These are phyloP conservation scores for Morella rubra DNA, from an alignment of 306 rosid species.

Conservation along the genomic window DNA sequence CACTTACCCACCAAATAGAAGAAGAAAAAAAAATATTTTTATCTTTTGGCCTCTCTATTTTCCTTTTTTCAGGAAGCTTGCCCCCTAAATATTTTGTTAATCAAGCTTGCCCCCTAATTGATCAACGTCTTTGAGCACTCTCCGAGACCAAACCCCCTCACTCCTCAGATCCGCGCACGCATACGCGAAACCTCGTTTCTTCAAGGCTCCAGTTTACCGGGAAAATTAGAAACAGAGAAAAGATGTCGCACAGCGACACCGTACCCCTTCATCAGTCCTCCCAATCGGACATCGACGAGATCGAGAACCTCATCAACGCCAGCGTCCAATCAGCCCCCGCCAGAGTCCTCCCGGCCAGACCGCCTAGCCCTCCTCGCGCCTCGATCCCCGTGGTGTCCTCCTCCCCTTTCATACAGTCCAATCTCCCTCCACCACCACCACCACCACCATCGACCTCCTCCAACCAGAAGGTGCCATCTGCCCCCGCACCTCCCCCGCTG, in stretches of 20 bases:
- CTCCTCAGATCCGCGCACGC: constrained; percentile 3
- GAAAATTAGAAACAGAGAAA: constrained; percentile 5
- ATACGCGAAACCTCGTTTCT: background rate
- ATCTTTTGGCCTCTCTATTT: no score
- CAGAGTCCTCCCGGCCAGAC: constrained; percentile 67
- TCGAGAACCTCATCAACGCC: constrained; percentile 88
- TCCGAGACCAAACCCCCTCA: background rate
- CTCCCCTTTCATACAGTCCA: constrained; percentile 35
- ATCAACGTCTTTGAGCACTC: no score
- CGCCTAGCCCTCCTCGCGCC: constrained; percentile 83
- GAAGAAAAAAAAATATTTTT: no score
- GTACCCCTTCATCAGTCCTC: constrained; percentile 87
- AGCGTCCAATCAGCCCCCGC: constrained; percentile 58
- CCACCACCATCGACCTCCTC: constrained; percentile 26
- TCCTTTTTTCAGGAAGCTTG: no score
- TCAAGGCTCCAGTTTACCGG: constrained; percentile 21
- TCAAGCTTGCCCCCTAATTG: no score
- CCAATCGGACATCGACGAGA: constrained; percentile 98
- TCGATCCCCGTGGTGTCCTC: constrained; percentile 75
- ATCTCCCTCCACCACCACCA: constrained; percentile 30
- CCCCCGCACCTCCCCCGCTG: constrained; percentile 35
- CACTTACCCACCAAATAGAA: no score
- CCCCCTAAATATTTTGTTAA: no score
- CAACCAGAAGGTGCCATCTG: constrained; percentile 37
- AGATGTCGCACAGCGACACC: constrained; percentile 89